Evolutionary conservation across 2,329 filamentous ascomycete genomes (phyloP).

Genomic region (Diaporthe sp.): DNA sequence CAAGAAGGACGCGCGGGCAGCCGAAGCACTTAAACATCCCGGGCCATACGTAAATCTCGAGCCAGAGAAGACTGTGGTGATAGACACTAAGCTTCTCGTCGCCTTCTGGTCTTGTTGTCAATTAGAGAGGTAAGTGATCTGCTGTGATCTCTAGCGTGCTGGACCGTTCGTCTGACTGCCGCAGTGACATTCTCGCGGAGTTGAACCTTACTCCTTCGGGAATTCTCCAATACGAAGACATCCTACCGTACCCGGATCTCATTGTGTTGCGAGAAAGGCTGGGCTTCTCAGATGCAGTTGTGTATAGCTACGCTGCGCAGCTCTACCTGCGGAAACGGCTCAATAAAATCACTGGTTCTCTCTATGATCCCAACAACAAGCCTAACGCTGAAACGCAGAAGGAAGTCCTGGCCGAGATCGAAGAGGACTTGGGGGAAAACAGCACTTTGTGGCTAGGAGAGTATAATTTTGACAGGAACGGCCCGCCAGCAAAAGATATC

Average conservation of each 20-base stretch:
- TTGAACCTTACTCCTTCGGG: conserved; percentile 72
- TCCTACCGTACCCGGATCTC: conserved; percentile 75
- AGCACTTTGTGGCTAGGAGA: conserved; percentile 58
- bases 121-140: conserved; percentile 76
- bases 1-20: not conserved
- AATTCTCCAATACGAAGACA: conserved; percentile 69
- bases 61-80: conserved; percentile 42
- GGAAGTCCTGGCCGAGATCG: conserved; percentile 51
- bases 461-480: conserved; percentile 71
- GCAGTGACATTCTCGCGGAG: conserved; percentile 90
- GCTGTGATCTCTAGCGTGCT: not conserved
- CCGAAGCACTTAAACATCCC: not conserved
- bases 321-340: conserved; percentile 72
- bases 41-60: conserved; percentile 37
- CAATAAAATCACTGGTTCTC: conserved; percentile 69
- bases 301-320: conserved; percentile 71
- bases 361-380: conserved; percentile 59
- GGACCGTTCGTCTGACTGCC: conserved; percentile 36
- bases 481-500: conserved; percentile 79
- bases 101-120: conserved; percentile 96
- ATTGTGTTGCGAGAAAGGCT: conserved; percentile 53
- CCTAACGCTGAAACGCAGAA: conserved; percentile 39
- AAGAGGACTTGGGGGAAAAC: conserved; percentile 32
- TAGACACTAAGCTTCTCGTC: conserved; percentile 75
- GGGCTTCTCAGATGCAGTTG: conserved; percentile 58